phyloP scores from a whole-genome alignment of 2,329 filamentous ascomycete genomes.

The Clarireedia hainanense region DNA sequence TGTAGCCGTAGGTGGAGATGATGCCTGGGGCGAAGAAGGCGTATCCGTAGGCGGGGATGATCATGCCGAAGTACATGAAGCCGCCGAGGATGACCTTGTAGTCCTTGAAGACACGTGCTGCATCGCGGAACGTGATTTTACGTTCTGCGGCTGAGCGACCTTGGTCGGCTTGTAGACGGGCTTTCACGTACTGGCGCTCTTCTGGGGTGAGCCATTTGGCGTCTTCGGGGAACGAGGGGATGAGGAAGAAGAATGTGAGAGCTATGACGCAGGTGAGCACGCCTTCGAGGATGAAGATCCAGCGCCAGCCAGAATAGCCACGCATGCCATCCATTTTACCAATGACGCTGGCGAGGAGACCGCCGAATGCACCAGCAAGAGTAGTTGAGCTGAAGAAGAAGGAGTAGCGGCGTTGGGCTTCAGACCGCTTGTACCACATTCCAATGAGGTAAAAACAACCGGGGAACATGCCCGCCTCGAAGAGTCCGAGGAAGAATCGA shows the following conservation, averaged over 20 bases:
- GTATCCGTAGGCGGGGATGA: slow-evolving; percentile 71
- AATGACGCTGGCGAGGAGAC: slow-evolving; percentile 76
- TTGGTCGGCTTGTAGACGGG: slow-evolving; percentile 60
- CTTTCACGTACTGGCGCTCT: slow-evolving; percentile 58
- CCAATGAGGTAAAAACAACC: slow-evolving; percentile 68
- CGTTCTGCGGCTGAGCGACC: slow-evolving; percentile 58
- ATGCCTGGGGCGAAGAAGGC: slow-evolving; percentile 72
- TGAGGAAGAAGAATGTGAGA: slow-evolving; percentile 57
- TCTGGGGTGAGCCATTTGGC: slow-evolving; percentile 65
- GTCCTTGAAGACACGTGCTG: slow-evolving; percentile 60
- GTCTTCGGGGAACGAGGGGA: slow-evolving; percentile 69
- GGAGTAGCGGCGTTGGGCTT: slow-evolving; percentile 85
- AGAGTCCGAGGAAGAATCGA: slow-evolving; percentile 77
- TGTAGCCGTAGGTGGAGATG: slow-evolving; percentile 58
- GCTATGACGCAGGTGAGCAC: slow-evolving; percentile 53
- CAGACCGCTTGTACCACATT: slow-evolving; percentile 83
- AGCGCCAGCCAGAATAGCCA: slow-evolving; percentile 68
- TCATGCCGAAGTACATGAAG: slow-evolving; percentile 74
- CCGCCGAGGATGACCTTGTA: slow-evolving; percentile 66
- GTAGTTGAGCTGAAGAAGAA: slow-evolving; percentile 88
- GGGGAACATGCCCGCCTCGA: slow-evolving; percentile 70
- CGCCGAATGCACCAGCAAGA: slow-evolving; percentile 76
- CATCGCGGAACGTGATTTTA: slow-evolving; percentile 50
- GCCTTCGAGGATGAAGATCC: slow-evolving; percentile 78
- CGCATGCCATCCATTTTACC: slow-evolving; percentile 73